Evolutionary conservation across 148 eudicot genomes (phyloP).

Genomic region (Pouteria glomerata): DNA sequence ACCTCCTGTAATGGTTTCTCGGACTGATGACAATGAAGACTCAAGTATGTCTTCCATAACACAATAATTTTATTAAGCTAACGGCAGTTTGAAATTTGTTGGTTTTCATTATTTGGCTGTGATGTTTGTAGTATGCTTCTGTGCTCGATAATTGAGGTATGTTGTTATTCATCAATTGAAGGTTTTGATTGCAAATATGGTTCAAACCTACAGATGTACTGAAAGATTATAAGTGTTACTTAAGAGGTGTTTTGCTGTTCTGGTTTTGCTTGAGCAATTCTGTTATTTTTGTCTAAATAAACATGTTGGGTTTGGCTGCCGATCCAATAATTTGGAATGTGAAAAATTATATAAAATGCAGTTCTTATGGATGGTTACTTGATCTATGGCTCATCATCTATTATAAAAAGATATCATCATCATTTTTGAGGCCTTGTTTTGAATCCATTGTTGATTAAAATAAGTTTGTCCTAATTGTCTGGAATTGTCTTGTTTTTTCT

Average conservation of each 20-base stretch:
- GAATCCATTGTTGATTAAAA: neutral
- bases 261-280: neutral
- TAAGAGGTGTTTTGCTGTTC: neutral
- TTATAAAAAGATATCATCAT: neutral
- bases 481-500: neutral
- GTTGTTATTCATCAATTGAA: neutral
- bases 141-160: neutral
- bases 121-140: neutral
- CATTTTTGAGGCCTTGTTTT: neutral
- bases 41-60: constrained; percentile 43
- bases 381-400: neutral
- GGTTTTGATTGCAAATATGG: neutral
- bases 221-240: neutral
- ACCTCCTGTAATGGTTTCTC: constrained; percentile 50
- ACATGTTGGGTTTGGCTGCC: neutral
- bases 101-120: neutral
- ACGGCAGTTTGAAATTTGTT: neutral
- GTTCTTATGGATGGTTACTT: neutral
- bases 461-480: neutral
- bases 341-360: neutral
- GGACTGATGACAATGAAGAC: constrained; percentile 74
- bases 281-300: neutral
- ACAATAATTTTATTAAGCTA: neutral
- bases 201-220: neutral
- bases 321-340: neutral